Base-by-base conservation (phyloP, 192 early-diverging fungal genomes). In the Podochytrium sp. region DNA sequence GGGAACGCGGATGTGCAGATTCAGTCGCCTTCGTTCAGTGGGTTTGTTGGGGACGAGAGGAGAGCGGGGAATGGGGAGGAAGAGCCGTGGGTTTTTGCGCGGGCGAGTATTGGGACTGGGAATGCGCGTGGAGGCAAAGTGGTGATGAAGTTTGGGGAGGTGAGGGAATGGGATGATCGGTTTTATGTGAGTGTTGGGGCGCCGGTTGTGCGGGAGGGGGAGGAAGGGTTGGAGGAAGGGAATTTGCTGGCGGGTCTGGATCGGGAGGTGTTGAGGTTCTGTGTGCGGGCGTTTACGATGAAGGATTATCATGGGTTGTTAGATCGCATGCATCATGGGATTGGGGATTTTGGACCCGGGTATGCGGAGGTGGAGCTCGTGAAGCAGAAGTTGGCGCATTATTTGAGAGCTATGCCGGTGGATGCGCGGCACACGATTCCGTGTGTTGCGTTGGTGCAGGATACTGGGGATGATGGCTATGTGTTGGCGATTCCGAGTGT, bases 251-350 rank as follows among this genome's bases (percentile, higher is more conserved):
- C 53, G 18, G 57, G 53, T 2, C 12, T 71, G 10, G 69, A 71
- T 60, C 4, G 40, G 7, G 32, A 10, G 5, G 12, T 14, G 41
- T 16, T 71, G 14, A 29, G 52, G 56, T 71, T 71, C 38, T 16
- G 25, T 42, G 42, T 71, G 1, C 27, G 69, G 14, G 20, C 69
- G 2, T 71, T 71, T 40, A 43, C 56, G 4, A 12, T 71, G 6
- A 12, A 12, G 4, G 69, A 71, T 47, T 71, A 55, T 60, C 69
- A 60, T 33, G 14, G 29, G 6, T 25, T 71, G 18, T 39, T 55
- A 41, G 56, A 71, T 47, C 69, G 69, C 20, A 60, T 71, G 37
- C 57, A 71, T 59, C 69, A 71, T 37, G 57, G 57, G 33, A 60
- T 71, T 38, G 69, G 69, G 1, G 41, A 51, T 43, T 51, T 55